Conservation (phyloP, 139 green algal genomes). For the Parachlorella kessleri region DNA sequence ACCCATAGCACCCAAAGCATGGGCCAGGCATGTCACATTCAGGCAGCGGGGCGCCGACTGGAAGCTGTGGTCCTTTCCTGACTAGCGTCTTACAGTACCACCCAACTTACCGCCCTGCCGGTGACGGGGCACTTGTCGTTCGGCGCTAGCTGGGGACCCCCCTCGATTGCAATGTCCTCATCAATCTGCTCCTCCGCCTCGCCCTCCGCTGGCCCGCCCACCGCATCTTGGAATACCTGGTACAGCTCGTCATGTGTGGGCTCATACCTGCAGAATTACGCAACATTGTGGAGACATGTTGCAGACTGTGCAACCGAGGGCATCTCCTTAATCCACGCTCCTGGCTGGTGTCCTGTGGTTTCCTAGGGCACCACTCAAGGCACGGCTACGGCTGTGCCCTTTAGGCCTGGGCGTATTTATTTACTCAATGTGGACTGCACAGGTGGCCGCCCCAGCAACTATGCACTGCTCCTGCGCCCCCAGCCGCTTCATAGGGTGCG, state of each 20-base stretch:
- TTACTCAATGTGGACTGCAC: background rate
- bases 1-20: background rate
- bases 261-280: background rate
- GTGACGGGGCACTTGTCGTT: conserved; percentile 37
- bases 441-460: no score
- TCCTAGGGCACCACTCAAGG: background rate
- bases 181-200: conserved; percentile 15
- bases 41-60: background rate
- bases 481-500: no score
- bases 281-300: no score
- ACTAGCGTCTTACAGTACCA: background rate
- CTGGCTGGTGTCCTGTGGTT: background rate
- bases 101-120: background rate
- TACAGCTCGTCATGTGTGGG: background rate
- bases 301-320: background rate
- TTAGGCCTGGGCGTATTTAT: no score
- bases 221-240: background rate
- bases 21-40: background rate
- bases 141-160: conserved; percentile 1
- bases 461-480: no score
- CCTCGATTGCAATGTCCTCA: conserved; percentile 37
- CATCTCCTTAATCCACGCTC: background rate
- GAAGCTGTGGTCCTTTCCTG: no score
- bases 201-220: background rate
- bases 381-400: no score